A percentile compares a stretch with the other conserved stretches of the same genome.
These are phyloP conservation scores for Rosellinia necatrix DNA, from an alignment of 2,329 filamentous ascomycete genomes.

Conservation along the genomic window DNA sequence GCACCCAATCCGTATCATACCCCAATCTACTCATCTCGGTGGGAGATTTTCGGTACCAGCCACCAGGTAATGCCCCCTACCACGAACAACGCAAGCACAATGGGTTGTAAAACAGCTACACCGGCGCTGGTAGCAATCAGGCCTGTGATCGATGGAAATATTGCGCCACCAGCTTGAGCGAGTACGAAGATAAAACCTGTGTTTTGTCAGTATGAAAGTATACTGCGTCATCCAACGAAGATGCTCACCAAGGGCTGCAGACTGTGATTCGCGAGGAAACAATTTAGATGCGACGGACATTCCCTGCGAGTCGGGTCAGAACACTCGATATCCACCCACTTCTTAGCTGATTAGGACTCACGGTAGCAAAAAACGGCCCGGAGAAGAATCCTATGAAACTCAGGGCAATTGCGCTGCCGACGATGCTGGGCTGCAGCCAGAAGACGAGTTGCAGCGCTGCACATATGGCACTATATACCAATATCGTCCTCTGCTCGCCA, in stretches of 20 bases:
- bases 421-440: constrained; percentile 68
- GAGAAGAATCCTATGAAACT: constrained; percentile 59
- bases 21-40: constrained; percentile 36
- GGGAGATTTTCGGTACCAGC: constrained; percentile 42
- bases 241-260: constrained; percentile 51
- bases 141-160: constrained; percentile 57
- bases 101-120: constrained; percentile 53
- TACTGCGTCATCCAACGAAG: background rate
- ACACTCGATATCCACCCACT: background rate
- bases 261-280: constrained; percentile 50
- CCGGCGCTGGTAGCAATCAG: constrained; percentile 51
- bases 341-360: constrained; percentile 33
- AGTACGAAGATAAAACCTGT: constrained; percentile 54
- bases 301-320: constrained; percentile 41
- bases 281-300: constrained; percentile 58
- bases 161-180: constrained; percentile 54
- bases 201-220: background rate
- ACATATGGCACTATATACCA: constrained; percentile 56
- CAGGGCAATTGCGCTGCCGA: constrained; percentile 53
- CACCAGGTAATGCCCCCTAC: constrained; percentile 49
- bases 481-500: constrained; percentile 62
- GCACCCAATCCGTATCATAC: too few relatives aligned
- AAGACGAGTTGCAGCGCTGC: constrained; percentile 62
- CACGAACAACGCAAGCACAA: constrained; percentile 50
- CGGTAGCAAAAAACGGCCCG: constrained; percentile 59